A percentile compares a stretch with the other conserved stretches of the same genome.
These are phyloP conservation scores for Crotalaria pallida DNA, from an alignment of 306 rosid species.

Conservation along the genomic window DNA sequence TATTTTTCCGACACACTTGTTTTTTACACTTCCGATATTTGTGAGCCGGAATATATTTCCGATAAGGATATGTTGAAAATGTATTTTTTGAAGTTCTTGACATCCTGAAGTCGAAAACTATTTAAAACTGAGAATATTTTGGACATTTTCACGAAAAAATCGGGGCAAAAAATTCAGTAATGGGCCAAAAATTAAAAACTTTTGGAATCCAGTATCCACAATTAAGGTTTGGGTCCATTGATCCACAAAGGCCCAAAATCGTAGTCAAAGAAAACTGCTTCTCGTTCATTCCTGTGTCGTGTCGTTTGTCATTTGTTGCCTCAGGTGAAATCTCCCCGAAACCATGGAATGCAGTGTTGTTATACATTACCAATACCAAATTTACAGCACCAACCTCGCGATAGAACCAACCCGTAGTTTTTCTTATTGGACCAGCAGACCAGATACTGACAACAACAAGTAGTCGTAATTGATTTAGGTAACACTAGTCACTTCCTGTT, in stretches of 20 bases:
- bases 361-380: neutral
- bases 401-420: neutral
- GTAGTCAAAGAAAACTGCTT: neutral
- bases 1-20: no score
- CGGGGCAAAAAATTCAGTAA: no score
- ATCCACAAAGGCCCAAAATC: neutral
- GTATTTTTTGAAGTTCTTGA: no score
- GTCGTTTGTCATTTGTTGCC: neutral
- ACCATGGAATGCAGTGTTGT: neutral
- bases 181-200: no score
- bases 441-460: neutral
- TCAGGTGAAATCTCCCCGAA: neutral
- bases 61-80: no score
- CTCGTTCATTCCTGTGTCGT: neutral
- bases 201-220: no score
- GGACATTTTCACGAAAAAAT: no score
- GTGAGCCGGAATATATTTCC: no score
- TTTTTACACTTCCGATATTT: no score
- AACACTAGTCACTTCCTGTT: neutral
- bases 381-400: neutral
- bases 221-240: neutral
- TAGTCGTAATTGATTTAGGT: slow-evolving; percentile 16
- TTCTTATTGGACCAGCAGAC: neutral
- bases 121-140: no score
- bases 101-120: no score